phyloP scores from a whole-genome alignment of 2,329 filamentous ascomycete genomes.

The Botrytis sinoallii region DNA sequence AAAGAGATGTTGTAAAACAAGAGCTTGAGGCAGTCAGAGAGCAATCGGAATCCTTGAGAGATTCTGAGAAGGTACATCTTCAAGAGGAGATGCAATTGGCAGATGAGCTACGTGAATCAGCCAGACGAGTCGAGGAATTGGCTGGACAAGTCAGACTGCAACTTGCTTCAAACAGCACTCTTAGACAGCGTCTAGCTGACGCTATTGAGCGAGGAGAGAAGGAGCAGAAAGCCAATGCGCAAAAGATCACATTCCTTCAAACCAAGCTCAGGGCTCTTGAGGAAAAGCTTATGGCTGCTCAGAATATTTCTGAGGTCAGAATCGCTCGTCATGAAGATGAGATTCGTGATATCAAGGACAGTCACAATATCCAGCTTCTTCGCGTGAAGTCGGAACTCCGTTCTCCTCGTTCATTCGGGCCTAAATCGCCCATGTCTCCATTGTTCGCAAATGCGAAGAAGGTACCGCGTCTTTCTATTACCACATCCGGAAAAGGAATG shows the following conservation, averaged over 20 bases:
- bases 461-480: conserved; percentile 52
- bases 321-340: conserved; percentile 85
- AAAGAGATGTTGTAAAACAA: conserved; percentile 68
- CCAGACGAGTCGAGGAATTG: conserved; percentile 74
- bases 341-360: conserved; percentile 70
- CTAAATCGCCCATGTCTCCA: conserved; percentile 60
- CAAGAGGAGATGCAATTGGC: conserved; percentile 63
- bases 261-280: conserved; percentile 76
- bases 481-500: conserved; percentile 52
- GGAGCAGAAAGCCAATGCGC: conserved; percentile 75
- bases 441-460: conserved; percentile 53
- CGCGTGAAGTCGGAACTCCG: conserved; percentile 60
- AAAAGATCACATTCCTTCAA: conserved; percentile 81
- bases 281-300: conserved; percentile 77
- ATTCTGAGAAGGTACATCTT: conserved; percentile 54
- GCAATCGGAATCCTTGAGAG: conserved; percentile 57
- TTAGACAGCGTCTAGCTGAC: conserved; percentile 73
- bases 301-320: conserved; percentile 81
- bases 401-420: conserved; percentile 50
- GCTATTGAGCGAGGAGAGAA: conserved; percentile 81
- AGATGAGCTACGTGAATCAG: conserved; percentile 68
- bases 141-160: conserved; percentile 77
- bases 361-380: conserved; percentile 71
- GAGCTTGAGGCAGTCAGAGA: conserved; percentile 61
- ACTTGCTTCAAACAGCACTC: conserved; percentile 69